Base-by-base conservation (phyloP, 495 filamentous ascomycete species). In the Xylaria cubensis region DNA sequence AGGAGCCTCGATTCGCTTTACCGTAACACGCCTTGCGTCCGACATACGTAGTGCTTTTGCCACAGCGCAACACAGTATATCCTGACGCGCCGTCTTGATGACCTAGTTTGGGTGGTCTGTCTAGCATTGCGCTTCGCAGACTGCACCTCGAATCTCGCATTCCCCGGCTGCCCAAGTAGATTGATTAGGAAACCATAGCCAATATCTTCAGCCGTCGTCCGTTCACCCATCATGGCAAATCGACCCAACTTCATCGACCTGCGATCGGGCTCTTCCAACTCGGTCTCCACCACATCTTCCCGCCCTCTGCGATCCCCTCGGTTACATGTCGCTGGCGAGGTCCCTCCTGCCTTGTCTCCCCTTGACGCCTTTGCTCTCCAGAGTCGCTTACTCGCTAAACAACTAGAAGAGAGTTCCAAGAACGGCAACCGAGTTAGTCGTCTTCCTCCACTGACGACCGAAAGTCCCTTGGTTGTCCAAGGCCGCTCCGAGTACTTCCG, bases 351-450 rank as follows among this genome's bases (percentile, higher is more conserved):
- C 41, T 88, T 98, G 62, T 98, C 96, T 2, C 96, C 96, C 19
- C 88, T 99, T 59, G 96, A 98, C 86, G 95, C 96, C 50, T 93
- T 99, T 73, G 94, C 94, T 21, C 87, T 93, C 71, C 95, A 97
- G 74, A 94, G 94, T 70, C 91, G 94, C 63, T 79, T 95, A 73
- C 87, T 98, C 58, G 92, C 93, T n/a, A 92, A 89, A 80, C 91
- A 97, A 79, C 87, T 99, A 48, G 90, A 97, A 75, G 90, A 94
- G 71, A 92, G 90, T 69, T 85, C 86, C 64, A 88, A 88, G 76
- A 89, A 91, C 56, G 88, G 86, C 26, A 89, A 88, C 53, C 91
- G 95, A 48, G 89, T 97, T 80, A 97, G 94, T 81, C 87, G 95
- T 63, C 81, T 99, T 55, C 93, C 94, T 3, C 93, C 94, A 7